These are phyloP conservation scores for Cyathus striatus DNA, from an alignment of 768 basidiomycete genomes.

Conservation along the genomic window DNA sequence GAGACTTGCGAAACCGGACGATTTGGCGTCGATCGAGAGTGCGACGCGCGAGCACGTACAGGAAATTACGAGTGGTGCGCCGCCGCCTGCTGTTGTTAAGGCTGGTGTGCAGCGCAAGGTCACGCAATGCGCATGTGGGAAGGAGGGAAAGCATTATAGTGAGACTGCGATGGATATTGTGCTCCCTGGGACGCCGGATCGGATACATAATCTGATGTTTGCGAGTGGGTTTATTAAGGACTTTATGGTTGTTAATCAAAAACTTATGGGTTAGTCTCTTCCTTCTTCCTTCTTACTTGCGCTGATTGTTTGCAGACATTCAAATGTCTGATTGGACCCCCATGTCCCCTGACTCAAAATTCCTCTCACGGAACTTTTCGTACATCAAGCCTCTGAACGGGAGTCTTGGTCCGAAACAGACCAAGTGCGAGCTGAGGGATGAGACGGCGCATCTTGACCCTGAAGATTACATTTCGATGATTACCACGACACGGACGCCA, in stretches of 20 bases:
- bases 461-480: conserved; percentile 74
- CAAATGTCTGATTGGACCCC: conserved; percentile 97
- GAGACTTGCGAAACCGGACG: conserved; percentile 81
- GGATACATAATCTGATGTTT: conserved; percentile 95
- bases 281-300: not conserved
- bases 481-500: conserved; percentile 90
- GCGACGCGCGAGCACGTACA: not conserved
- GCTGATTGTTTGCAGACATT: conserved; percentile 52
- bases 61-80: conserved; percentile 11
- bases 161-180: conserved; percentile 75
- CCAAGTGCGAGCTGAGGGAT: conserved; percentile 93
- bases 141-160: conserved; percentile 59
- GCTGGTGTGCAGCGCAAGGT: conserved; percentile 35
- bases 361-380: conserved; percentile 85
- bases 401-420: conserved; percentile 88
- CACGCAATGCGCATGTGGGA: conserved; percentile 73
- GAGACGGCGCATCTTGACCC: conserved; percentile 78
- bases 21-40: conserved; percentile 15
- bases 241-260: conserved; percentile 88
- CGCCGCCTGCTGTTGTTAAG: conserved; percentile 7
- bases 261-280: conserved; percentile 64
- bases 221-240: conserved; percentile 94
- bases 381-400: conserved; percentile 93
- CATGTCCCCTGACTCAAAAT: conserved; percentile 48
- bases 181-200: conserved; percentile 88